phyloP scores from a whole-genome alignment of 495 filamentous ascomycete species.

The Hypoxylon rickii region DNA sequence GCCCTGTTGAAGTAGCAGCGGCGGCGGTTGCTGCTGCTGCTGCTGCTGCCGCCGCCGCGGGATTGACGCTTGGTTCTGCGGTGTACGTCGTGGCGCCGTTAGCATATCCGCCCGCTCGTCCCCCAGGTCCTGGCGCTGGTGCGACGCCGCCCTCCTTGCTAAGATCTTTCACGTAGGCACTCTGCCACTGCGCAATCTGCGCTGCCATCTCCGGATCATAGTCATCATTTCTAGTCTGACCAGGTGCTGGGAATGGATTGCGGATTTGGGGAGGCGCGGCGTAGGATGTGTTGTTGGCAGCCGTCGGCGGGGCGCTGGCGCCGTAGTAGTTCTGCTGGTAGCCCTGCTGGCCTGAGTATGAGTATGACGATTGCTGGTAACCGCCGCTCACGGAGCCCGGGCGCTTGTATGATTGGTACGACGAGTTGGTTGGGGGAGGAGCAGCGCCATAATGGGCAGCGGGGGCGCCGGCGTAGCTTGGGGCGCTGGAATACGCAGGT shows the following conservation, averaged over 20 bases:
- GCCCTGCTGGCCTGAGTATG: constrained; percentile 46
- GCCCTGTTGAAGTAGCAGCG: constrained; percentile 49
- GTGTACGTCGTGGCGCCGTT: constrained; percentile 24
- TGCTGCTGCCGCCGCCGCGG: constrained; percentile 44
- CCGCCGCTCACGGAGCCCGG: constrained; percentile 39
- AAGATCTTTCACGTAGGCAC: constrained; percentile 73
- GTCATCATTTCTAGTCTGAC: constrained; percentile 46
- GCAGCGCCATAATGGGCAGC: constrained; percentile 39
- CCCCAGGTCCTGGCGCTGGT: constrained; percentile 22
- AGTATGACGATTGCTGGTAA: constrained; percentile 38
- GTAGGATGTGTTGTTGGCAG: constrained; percentile 41
- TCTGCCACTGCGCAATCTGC: constrained; percentile 96
- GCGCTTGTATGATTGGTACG: constrained; percentile 41
- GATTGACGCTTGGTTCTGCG: constrained; percentile 33
- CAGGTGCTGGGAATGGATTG: constrained; percentile 81
- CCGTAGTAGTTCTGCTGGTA: constrained; percentile 53
- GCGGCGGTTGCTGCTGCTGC: constrained; percentile 50
- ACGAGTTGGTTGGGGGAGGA: not conserved
- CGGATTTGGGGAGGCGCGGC: constrained; percentile 72
- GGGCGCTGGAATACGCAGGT: constrained; percentile 40
- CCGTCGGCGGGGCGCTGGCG: constrained; percentile 31
- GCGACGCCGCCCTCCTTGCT: constrained; percentile 29
- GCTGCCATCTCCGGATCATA: constrained; percentile 87
- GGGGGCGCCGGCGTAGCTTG: constrained; percentile 45
- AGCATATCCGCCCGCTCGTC: constrained; percentile 16